A percentile compares a stretch with the other conserved stretches of the same genome.
phyloP scores from a whole-genome alignment of 208 protist species.

The Leishmania lainsoni region DNA sequence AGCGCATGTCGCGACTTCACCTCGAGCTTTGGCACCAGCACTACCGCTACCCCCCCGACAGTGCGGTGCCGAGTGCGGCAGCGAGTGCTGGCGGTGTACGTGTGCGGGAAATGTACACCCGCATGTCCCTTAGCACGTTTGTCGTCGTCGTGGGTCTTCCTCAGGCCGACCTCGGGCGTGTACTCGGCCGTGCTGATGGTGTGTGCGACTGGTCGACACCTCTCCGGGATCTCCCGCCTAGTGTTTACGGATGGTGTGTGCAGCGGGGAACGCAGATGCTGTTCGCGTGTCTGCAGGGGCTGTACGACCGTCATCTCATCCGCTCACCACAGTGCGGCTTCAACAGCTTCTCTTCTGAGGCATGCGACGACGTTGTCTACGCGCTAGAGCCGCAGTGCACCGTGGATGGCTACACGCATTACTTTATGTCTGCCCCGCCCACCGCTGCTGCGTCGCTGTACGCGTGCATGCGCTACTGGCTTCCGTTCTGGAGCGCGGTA shows the following conservation, averaged over 20 bases:
- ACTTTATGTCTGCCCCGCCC: constrained; percentile 19
- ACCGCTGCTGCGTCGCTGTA: constrained; percentile 33
- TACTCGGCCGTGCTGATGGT: constrained; percentile 18
- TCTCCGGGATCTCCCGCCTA: constrained; percentile 49
- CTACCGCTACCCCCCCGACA: constrained; percentile 18
- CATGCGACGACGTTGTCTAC: constrained; percentile 29
- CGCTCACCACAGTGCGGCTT: background rate
- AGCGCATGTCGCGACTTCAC: constrained; percentile 71
- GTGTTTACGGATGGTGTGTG: constrained; percentile 50
- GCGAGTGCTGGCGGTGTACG: constrained; percentile 9
- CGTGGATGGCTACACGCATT: constrained; percentile 22
- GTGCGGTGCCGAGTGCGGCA: background rate
- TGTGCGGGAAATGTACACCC: constrained; percentile 46
- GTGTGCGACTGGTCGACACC: constrained; percentile 47
- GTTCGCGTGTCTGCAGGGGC: constrained; percentile 36
- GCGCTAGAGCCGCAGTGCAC: constrained; percentile 20
- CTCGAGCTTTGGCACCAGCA: constrained; percentile 82
- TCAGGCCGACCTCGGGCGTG: constrained; percentile 45
- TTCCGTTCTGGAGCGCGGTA: constrained; percentile 27
- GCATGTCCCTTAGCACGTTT: constrained; percentile 85
- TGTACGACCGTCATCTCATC: constrained; percentile 55
- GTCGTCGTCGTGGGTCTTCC: constrained; percentile 77
- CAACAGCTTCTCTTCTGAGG: constrained; percentile 25
- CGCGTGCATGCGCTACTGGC: constrained; percentile 75
- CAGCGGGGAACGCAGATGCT: constrained; percentile 44